phyloP scores from a whole-genome alignment of 164 flowering plant genomes.

The Nymphaea colorata region DNA sequence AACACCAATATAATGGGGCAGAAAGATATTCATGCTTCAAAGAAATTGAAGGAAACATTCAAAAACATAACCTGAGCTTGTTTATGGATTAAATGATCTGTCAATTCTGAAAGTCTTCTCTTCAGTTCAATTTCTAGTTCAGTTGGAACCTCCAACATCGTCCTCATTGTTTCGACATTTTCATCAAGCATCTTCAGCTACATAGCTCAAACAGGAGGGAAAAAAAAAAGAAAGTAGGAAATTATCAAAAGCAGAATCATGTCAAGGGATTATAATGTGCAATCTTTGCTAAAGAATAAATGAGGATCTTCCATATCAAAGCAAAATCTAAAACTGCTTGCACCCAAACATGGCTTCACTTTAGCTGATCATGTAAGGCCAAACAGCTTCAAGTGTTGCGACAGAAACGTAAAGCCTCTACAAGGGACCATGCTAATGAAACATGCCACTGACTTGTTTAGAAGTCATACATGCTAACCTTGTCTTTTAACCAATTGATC shows the following conservation, averaged over 20 bases:
- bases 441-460: too few species aligned
- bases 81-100: slow-evolving; percentile 93
- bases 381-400: too few species aligned
- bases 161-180: slow-evolving; percentile 45
- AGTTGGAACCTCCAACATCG: slow-evolving; percentile 68
- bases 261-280: too few species aligned
- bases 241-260: too few species aligned
- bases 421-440: too few species aligned
- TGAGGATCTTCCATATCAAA: too few species aligned
- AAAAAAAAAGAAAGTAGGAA: not conserved
- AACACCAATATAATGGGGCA: not conserved
- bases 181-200: slow-evolving; percentile 68
- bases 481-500: slow-evolving; percentile 47
- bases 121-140: slow-evolving; percentile 87
- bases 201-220: slow-evolving; percentile 2
- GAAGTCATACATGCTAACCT: slow-evolving; percentile 31
- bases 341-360: too few species aligned
- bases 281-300: too few species aligned
- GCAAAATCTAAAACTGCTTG: too few species aligned
- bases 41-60: not conserved
- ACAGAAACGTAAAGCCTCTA: too few species aligned
- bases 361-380: too few species aligned
- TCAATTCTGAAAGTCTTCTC: slow-evolving; percentile 74
- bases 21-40: not conserved
- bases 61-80: slow-evolving; percentile 67